Base-by-base conservation (phyloP, 352 stramenopile species). In the Pythium vanterpoolii region DNA sequence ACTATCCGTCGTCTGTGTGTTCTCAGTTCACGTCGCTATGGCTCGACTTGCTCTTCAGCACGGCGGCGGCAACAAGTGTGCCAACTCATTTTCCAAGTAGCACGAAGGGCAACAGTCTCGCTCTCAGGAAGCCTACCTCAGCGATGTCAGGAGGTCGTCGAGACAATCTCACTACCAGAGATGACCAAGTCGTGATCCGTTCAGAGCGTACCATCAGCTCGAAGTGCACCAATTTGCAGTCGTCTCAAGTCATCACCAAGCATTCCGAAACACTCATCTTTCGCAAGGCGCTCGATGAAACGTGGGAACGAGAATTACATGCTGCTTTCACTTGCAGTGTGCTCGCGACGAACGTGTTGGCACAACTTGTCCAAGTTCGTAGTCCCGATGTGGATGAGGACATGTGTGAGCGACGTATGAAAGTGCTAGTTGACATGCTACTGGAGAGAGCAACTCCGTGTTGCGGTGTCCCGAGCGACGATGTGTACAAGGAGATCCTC, bases 401-500 rank as follows among this genome's bases (percentile, higher is more conserved):
- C 27, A 69, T 79, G 23, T 55, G 69, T 30, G 83, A 93, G 44
- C 73, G 75, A 7, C 65, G 72, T 28, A 46, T 90, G 16, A 87
- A 83, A 48, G 62, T 66, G 1, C 53, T 93, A 4, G 72, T 92
- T 7, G 72, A 90, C 19, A 66, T 91, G 70, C 68, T 93, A 7
- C 71, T 95, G 34, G 83, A 95, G 49, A 72, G 83, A 6, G 73
- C 83, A 14, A 62, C 89, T n/a, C 85, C 79, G 39, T 90, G 79
- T 66, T 95, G 83, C 47, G 83, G 81, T 5, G 76, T 90, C 26
- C 81, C 77, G 9, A 88, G 65, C 56, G 85, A 93, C 58, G 85
- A 94, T 4, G 59, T 78, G 9, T 94, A 94, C 77, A 90, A 93
- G 72, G 85, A 94, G 33, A 71, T 79, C 24, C 60, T 94, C 36